Evolutionary conservation across 2,329 filamentous ascomycete genomes (phyloP).

Genomic region (Trichophyton schoenleinii): DNA sequence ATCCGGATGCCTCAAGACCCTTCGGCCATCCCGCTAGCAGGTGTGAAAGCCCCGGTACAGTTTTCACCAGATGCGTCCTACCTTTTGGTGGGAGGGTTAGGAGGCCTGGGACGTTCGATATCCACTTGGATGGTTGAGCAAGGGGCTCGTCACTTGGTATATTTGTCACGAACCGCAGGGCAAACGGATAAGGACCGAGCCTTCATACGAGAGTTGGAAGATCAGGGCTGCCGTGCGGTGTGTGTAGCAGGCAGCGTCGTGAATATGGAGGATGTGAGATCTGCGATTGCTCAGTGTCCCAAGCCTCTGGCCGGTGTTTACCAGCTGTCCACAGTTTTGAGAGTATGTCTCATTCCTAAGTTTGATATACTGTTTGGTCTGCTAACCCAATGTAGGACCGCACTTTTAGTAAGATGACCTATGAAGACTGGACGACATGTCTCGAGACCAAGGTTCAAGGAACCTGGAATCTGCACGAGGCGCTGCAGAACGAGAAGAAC

Average conservation of each 20-base stretch:
- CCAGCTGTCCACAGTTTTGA: constrained; percentile 15
- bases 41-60: background rate
- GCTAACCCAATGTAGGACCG: constrained; percentile 8
- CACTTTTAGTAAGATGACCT: constrained; percentile 21
- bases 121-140: constrained; percentile 16
- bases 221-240: background rate
- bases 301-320: constrained; percentile 15
- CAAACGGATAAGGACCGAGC: background rate
- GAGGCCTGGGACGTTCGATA: constrained; percentile 18
- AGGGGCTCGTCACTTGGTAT: constrained; percentile 20
- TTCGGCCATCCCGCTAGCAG: background rate
- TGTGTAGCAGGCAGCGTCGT: background rate
- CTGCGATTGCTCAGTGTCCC: background rate
- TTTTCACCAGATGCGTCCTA: constrained; percentile 12
- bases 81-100: constrained; percentile 16
- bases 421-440: constrained; percentile 13
- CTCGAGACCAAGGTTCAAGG: constrained; percentile 21
- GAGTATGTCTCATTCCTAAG: background rate
- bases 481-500: background rate
- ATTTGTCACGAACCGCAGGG: constrained; percentile 19
- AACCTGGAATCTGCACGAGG: constrained; percentile 16
- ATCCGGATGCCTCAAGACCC: background rate
- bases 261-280: background rate
- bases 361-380: background rate
- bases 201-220: background rate